Evolutionary conservation across 2,329 filamentous ascomycete genomes (phyloP).

Genomic region (Colletotrichum simmondsii): DNA sequence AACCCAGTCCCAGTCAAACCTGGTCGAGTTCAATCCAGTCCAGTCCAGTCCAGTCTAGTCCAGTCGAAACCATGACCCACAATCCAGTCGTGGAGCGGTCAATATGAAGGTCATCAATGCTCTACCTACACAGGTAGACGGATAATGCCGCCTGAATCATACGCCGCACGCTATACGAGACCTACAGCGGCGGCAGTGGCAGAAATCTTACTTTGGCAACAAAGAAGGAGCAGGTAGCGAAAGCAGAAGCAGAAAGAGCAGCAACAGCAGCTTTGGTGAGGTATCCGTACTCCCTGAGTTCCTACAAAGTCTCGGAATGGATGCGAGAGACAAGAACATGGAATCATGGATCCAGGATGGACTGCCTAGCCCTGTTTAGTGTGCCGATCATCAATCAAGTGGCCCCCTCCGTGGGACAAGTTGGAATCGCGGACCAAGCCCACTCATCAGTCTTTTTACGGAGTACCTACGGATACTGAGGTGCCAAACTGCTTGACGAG

Average conservation of each 20-base stretch:
- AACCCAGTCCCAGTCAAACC: no score
- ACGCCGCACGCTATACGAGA: no score
- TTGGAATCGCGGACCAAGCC: conserved; percentile 8
- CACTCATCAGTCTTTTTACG: background rate
- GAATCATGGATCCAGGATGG: conserved; percentile 22
- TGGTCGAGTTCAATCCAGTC: no score
- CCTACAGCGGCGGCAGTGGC: no score
- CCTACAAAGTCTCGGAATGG: background rate
- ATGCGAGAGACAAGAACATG: background rate
- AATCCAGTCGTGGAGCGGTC: background rate
- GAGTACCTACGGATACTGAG: background rate
- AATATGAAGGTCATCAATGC: no score
- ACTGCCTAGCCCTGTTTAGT: conserved; percentile 22
- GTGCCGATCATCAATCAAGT: conserved; percentile 25
- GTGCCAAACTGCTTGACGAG: no score
- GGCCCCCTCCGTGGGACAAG: background rate
- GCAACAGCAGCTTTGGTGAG: background rate
- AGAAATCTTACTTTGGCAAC: no score
- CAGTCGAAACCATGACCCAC: background rate
- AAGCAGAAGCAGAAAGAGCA: background rate
- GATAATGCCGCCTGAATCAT: background rate
- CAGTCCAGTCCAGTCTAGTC: background rate
- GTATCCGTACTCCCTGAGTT: no score
- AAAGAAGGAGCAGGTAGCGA: background rate
- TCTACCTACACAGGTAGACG: background rate